A percentile compares a stretch with the other conserved stretches of the same genome.
Evolutionary conservation across 169 alveolate species (phyloP).

Genomic region (Cryptosporidium sp.): DNA sequence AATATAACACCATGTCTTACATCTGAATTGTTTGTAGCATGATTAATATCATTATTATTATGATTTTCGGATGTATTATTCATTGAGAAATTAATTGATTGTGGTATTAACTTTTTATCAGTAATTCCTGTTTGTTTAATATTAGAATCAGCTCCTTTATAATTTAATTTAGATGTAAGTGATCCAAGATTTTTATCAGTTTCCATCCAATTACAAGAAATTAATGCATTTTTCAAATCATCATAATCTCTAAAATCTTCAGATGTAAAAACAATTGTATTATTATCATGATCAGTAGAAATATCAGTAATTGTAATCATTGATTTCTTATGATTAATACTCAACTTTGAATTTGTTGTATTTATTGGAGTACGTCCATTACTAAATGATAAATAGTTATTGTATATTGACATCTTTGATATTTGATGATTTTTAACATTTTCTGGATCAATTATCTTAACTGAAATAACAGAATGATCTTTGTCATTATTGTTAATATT

Average conservation of each 20-base stretch:
- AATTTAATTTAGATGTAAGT: neutral
- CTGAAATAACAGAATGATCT: neutral
- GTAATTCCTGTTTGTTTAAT: neutral
- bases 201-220: slow-evolving; percentile 42
- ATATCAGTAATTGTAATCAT: neutral
- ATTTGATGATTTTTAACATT: slow-evolving; percentile 1
- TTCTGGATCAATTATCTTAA: slow-evolving; percentile 4
- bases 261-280: neutral
- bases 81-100: slow-evolving; percentile 37
- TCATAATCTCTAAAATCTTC: slow-evolving; percentile 28
- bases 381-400: slow-evolving; percentile 18
- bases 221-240: slow-evolving; percentile 4
- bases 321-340: slow-evolving; percentile 12
- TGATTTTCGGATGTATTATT: neutral
- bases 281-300: neutral
- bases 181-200: neutral
- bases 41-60: neutral
- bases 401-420: slow-evolving; percentile 21
- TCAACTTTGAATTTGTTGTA: slow-evolving; percentile 27
- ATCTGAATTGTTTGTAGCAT: neutral
- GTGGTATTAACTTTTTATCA: slow-evolving; percentile 34
- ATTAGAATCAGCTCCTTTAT: neutral
- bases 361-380: slow-evolving; percentile 5
- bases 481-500: neutral
- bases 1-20: slow-evolving; percentile 25